Evolutionary conservation across 345 rosid genomes (phyloP).

Genomic region (Geranium brycei): DNA sequence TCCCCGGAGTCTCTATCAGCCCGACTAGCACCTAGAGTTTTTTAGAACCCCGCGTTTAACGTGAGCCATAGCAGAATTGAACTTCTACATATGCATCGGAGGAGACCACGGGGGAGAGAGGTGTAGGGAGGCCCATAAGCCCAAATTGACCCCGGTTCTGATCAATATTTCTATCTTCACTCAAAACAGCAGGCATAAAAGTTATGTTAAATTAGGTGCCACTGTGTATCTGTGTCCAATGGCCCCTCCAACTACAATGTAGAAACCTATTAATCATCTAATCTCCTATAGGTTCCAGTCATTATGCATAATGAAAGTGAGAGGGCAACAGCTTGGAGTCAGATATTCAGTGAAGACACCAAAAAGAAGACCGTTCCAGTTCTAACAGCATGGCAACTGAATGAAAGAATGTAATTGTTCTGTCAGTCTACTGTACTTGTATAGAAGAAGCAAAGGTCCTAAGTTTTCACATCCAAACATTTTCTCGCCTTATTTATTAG

Average conservation of each 20-base stretch:
- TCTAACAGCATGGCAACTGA: conserved; percentile 79
- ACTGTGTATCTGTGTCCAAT: background rate
- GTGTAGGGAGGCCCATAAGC: no score
- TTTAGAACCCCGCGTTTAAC: no score
- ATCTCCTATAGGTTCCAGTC: conserved; percentile 63
- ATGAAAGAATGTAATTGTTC: conserved; percentile 77
- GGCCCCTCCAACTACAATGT: conserved; percentile 1
- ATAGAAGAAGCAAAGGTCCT: no score
- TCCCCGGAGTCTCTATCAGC: no score
- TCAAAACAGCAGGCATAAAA: background rate
- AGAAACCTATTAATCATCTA: conserved; percentile 3
- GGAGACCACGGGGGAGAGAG: no score
- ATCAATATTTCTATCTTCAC: no score
- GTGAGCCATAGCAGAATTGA: no score
- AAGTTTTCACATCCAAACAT: background rate
- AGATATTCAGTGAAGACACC: conserved; percentile 81
- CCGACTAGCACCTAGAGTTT: no score
- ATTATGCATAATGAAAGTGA: conserved; percentile 65
- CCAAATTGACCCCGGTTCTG: no score
- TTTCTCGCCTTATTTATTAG: conserved; percentile 1
- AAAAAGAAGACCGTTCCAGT: conserved; percentile 74
- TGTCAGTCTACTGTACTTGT: background rate
- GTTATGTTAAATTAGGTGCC: background rate
- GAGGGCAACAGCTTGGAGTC: conserved; percentile 73
- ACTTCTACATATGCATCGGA: no score